Evolutionary conservation across 2,329 filamentous ascomycete genomes (phyloP).

Genomic region (Hymenoscyphus fructigenus): DNA sequence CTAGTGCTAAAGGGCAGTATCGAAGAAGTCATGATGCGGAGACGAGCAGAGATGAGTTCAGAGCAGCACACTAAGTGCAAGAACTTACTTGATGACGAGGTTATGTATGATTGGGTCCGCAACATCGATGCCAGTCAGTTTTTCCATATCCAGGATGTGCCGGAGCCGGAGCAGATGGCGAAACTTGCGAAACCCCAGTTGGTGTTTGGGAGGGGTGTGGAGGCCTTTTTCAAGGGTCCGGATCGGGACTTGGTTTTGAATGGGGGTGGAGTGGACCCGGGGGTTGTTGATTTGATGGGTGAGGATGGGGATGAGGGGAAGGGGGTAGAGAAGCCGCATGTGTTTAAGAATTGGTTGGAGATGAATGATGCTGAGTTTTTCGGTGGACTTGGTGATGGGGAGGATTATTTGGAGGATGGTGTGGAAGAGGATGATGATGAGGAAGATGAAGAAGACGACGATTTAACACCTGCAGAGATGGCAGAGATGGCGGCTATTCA

Average conservation of each 20-base stretch:
- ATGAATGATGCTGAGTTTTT: too few species aligned
- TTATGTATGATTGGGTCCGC: constrained; percentile 60
- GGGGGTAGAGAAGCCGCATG: too few species aligned
- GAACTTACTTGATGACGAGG: constrained; percentile 55
- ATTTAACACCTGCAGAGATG: neutral
- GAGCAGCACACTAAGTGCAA: constrained; percentile 57
- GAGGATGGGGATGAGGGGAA: too few species aligned
- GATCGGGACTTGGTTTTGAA: neutral
- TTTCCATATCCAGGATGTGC: constrained; percentile 33
- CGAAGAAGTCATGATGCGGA: constrained; percentile 78
- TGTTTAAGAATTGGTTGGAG: too few species aligned
- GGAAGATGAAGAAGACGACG: neutral
- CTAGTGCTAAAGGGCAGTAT: constrained; percentile 77
- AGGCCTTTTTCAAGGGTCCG: neutral
- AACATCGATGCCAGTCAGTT: constrained; percentile 45
- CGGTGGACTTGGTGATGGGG: too few species aligned
- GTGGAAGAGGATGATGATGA: neutral
- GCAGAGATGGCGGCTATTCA: neutral
- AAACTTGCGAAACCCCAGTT: constrained; percentile 46
- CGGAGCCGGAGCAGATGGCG: constrained; percentile 48
- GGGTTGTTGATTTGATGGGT: too few species aligned
- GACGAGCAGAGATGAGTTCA: constrained; percentile 72
- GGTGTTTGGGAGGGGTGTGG: constrained; percentile 45
- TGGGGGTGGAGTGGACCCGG: neutral
- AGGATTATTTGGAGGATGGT: too few species aligned